Evolutionary conservation across 345 rosid species (phyloP).

Genomic region (thale cress (Arabidopsis thaliana)): TAIR10.1 NC_003070.9:6043001-6043500

Average conservation of each 20-base stretch:
- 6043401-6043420: slow-evolving; percentile 87
- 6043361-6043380: slow-evolving; percentile 78
- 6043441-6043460: slow-evolving; percentile 45
- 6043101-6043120: slow-evolving; percentile 77
- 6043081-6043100: slow-evolving; percentile 26
- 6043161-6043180: slow-evolving; percentile 93
- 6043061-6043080: slow-evolving; percentile 21
- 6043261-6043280: slow-evolving; percentile 17
- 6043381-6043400: slow-evolving; percentile 88
- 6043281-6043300: slow-evolving; percentile 13
- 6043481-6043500: slow-evolving; percentile 80
- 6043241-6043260: slow-evolving; percentile 30
- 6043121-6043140: slow-evolving; percentile 98
- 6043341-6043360: slow-evolving; percentile 32
- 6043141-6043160: slow-evolving; percentile 78
- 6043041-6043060: slow-evolving; percentile 17
- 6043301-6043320: slow-evolving; percentile 22
- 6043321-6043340: slow-evolving; percentile 22
- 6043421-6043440: slow-evolving; percentile 34
- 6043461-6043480: slow-evolving; percentile 35
- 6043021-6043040: slow-evolving; percentile 56
- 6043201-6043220: slow-evolving; percentile 76
- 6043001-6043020: slow-evolving; percentile 93
- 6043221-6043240: slow-evolving; percentile 8
- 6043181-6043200: slow-evolving; percentile 93